Conservation (phyloP, 306 rosid genomes). For the Glycyrrhiza uralensis region DNA sequence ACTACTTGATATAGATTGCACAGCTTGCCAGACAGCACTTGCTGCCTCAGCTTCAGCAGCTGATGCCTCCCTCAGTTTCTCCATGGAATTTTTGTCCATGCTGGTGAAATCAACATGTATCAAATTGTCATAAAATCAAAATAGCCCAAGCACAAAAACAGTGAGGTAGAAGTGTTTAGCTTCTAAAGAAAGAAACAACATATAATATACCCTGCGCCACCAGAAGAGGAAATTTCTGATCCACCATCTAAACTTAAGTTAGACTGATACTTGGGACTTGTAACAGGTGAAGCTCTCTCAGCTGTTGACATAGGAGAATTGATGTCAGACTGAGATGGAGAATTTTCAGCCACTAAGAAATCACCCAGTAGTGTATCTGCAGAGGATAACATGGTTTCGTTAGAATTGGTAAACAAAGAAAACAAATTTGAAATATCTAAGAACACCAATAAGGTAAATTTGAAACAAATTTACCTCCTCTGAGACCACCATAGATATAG, state of each 20-base stretch:
- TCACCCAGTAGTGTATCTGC: constrained; percentile 83
- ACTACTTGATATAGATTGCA: constrained; percentile 55
- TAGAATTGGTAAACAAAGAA: constrained; percentile 5
- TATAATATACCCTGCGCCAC: constrained; percentile 58
- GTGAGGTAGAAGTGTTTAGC: constrained; percentile 15
- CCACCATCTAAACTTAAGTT: constrained; percentile 49
- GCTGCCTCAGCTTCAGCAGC: constrained; percentile 99
- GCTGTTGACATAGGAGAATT: constrained; percentile 49
- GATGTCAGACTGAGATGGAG: constrained; percentile 55
- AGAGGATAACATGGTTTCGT: constrained; percentile 31
- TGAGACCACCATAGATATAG: constrained; percentile 89
- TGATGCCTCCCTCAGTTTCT: constrained; percentile 97
- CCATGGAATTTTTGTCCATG: constrained; percentile 84
- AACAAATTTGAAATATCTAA: constrained; percentile 10
- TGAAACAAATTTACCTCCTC: no score
- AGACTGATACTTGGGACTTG: constrained; percentile 55
- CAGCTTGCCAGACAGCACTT: constrained; percentile 92
- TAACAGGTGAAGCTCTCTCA: constrained; percentile 60
- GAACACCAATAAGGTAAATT: no score
- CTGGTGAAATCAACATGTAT: constrained; percentile 37
- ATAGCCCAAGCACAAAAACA: constrained; percentile 4
- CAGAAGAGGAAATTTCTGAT: constrained; percentile 45
- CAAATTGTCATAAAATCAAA: constrained; percentile 17
- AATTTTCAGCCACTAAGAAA: constrained; percentile 90
- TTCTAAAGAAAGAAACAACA: constrained; percentile 12